Conservation (phyloP, 2,329 filamentous ascomycete genomes). For the Xylaria sp. region DNA sequence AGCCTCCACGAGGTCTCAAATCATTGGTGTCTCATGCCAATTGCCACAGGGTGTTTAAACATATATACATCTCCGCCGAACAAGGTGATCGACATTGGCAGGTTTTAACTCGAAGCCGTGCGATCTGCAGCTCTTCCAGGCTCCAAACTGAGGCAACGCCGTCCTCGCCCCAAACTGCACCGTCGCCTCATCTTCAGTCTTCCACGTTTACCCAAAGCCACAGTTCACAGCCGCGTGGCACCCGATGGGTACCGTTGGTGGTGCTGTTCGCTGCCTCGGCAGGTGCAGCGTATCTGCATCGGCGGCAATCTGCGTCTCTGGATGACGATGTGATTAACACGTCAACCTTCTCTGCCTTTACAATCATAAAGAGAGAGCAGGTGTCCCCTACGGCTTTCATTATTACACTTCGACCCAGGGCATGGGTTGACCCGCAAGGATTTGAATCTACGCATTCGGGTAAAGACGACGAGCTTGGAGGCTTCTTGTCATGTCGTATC, state of each 20-base stretch:
- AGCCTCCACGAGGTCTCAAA: slow-evolving; percentile 9
- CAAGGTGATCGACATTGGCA: background rate
- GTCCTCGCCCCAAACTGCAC: slow-evolving; percentile 1
- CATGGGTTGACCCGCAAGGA: slow-evolving; percentile 25
- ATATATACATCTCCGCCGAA: background rate
- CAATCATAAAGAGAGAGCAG: slow-evolving; percentile 68
- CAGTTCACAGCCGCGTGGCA: background rate
- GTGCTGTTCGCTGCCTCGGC: slow-evolving; percentile 29
- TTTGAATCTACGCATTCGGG: too few relatives aligned
- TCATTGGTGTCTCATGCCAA: background rate
- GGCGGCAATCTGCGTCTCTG: slow-evolving; percentile 9
- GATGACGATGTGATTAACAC: slow-evolving; percentile 60
- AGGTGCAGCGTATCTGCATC: slow-evolving; percentile 26
- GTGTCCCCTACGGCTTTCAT: slow-evolving; percentile 76
- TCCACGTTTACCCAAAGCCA: background rate
- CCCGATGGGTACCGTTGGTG: slow-evolving; percentile 31
- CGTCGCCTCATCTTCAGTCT: background rate
- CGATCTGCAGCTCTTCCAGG: slow-evolving; percentile 11
- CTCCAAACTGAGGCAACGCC: slow-evolving; percentile 11
- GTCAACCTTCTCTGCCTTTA: slow-evolving; percentile 73
- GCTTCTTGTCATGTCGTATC: slow-evolving; percentile 38
- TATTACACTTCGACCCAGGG: slow-evolving; percentile 65
- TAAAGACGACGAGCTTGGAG: slow-evolving; percentile 12
- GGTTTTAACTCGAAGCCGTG: background rate
- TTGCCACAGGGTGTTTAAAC: background rate